A percentile compares a stretch with the other conserved stretches of the same genome.
Conservation (phyloP, 371 early-diverging fungal genomes). For the Mortierella sp. region DNA sequence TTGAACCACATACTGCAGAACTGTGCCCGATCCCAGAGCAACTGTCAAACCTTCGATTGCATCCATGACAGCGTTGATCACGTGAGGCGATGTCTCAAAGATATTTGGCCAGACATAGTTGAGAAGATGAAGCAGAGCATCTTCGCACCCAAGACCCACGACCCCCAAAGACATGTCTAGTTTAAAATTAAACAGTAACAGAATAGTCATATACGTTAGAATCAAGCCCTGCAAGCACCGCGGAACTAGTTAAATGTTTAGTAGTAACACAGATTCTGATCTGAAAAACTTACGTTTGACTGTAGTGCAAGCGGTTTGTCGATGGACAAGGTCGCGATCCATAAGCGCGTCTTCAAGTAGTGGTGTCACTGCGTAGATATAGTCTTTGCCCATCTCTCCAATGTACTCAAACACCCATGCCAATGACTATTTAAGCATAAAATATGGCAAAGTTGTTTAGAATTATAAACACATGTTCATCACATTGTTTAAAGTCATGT, state of each 20-base stretch:
- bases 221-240: not conserved
- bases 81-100: constrained; percentile 96
- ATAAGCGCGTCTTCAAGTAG: constrained; percentile 97
- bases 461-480: not conserved
- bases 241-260: not conserved
- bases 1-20: constrained; percentile 88
- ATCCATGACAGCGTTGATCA: constrained; percentile 97
- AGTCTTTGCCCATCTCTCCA: constrained; percentile 96
- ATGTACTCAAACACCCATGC: constrained; percentile 98
- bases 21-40: constrained; percentile 87
- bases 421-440: constrained; percentile 64
- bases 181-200: not conserved
- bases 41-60: constrained; percentile 96
- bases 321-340: constrained; percentile 97
- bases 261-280: not conserved
- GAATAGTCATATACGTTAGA: not conserved
- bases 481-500: not conserved
- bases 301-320: constrained; percentile 96
- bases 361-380: constrained; percentile 95
- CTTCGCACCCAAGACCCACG: constrained; percentile 93
- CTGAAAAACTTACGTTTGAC: constrained; percentile 72
- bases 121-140: constrained; percentile 92
- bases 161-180: constrained; percentile 91
- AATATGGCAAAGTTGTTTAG: not conserved
- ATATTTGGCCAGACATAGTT: constrained; percentile 99